Evolutionary conservation across 805 yeast species (phyloP).

Genomic region (Saccharomyces eubayanus): DNA sequence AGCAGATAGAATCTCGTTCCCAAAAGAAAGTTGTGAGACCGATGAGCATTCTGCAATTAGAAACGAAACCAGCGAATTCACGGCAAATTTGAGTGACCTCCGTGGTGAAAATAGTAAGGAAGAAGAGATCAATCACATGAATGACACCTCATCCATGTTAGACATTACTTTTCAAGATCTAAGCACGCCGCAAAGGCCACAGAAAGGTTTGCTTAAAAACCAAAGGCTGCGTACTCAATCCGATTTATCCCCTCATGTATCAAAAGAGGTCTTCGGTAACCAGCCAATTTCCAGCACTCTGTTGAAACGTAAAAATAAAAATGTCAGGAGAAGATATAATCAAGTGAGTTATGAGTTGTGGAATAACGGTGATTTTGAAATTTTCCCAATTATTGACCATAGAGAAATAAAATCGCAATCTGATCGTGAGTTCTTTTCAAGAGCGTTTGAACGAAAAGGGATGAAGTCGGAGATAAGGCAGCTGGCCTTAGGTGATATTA

Average conservation of each 20-base stretch:
- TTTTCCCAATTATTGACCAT: slow-evolving; percentile 64
- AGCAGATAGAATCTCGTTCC: slow-evolving; percentile 36
- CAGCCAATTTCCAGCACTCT: not conserved
- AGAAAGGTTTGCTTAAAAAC: not conserved
- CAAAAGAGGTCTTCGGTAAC: not conserved
- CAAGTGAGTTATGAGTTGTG: slow-evolving; percentile 38
- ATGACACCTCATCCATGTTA: slow-evolving; percentile 7
- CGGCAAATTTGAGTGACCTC: slow-evolving; percentile 16
- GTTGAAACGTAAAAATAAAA: not conserved
- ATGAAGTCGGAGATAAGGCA: slow-evolving; percentile 46
- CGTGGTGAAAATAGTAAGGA: not conserved
- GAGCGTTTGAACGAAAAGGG: slow-evolving; percentile 42
- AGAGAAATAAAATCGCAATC: slow-evolving; percentile 65
- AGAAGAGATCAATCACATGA: not conserved
- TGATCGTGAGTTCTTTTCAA: slow-evolving; percentile 64
- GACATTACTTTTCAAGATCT: slow-evolving; percentile 14
- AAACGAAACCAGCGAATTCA: slow-evolving; percentile 7
- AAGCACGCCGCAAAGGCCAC: slow-evolving; percentile 1
- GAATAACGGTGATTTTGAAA: slow-evolving; percentile 50
- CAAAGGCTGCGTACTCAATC: not conserved
- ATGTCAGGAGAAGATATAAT: slow-evolving; percentile 17
- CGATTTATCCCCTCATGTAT: not conserved
- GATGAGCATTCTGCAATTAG: slow-evolving; percentile 3
- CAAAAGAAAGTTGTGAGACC: slow-evolving; percentile 7
- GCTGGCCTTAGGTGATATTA: slow-evolving; percentile 75